Evolutionary conservation across 2,329 filamentous ascomycete genomes (phyloP).

Genomic region (Graphilbum sp.): DNA sequence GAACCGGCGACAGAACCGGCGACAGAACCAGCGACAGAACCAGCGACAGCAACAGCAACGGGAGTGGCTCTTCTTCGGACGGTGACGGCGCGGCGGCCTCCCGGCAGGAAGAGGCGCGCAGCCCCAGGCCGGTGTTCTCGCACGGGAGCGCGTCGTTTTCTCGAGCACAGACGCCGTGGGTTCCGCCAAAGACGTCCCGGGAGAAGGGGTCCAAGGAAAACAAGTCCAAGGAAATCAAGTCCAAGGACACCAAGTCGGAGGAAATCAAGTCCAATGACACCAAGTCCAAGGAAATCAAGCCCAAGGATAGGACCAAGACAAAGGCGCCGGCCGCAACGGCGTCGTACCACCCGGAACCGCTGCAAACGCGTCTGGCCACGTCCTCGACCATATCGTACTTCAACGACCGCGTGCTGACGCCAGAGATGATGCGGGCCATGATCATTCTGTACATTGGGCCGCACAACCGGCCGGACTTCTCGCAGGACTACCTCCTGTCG

Average conservation of each 20-base stretch:
- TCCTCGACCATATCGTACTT: slow-evolving; percentile 98
- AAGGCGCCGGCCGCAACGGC: slow-evolving; percentile 10
- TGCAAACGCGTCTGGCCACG: slow-evolving; percentile 80
- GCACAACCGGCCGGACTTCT: slow-evolving; percentile 83
- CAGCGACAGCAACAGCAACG: not conserved
- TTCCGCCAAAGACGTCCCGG: no score
- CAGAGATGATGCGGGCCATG: slow-evolving; percentile 98
- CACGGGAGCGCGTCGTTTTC: slow-evolving; percentile 6
- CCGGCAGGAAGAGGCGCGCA: not conserved
- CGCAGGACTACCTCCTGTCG: slow-evolving; percentile 76
- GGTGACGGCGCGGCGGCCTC: not conserved
- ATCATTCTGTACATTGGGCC: slow-evolving; percentile 95
- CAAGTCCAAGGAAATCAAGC: no score
- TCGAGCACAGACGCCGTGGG: slow-evolving; percentile 1
- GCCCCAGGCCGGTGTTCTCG: slow-evolving; percentile 7
- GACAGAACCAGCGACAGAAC: not conserved
- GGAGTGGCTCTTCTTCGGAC: not conserved
- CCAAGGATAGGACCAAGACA: no score
- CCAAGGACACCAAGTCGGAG: no score
- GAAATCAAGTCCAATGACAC: no score
- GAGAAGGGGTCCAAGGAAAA: no score
- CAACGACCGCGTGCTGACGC: slow-evolving; percentile 83
- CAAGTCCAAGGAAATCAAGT: no score
- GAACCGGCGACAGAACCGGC: not conserved
- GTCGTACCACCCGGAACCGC: slow-evolving; percentile 37